Evolutionary conservation across 164 flowering plant species (phyloP).

Genomic region (Vitis riparia): DNA sequence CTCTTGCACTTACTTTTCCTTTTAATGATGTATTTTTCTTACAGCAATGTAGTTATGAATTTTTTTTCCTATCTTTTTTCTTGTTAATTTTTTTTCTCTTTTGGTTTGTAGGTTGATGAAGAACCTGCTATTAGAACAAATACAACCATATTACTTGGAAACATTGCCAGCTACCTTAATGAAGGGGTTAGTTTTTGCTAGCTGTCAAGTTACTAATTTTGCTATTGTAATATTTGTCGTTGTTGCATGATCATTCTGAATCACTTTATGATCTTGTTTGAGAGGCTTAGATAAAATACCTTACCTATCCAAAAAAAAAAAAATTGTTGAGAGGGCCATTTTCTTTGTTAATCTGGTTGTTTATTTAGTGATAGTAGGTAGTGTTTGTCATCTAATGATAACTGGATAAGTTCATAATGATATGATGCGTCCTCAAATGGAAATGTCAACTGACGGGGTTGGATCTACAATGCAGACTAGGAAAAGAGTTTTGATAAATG

Average conservation of each 20-base stretch:
- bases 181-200: slow-evolving; percentile 80
- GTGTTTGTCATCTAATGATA: not conserved
- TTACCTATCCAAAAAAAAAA: too few relatives aligned
- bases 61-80: too few relatives aligned
- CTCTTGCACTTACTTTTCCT: too few relatives aligned
- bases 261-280: slow-evolving; percentile 1
- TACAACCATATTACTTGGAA: slow-evolving; percentile 95
- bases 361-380: not conserved
- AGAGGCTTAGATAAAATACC: not conserved
- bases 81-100: not conserved
- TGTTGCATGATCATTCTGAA: not conserved
- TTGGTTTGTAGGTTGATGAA: slow-evolving; percentile 77
- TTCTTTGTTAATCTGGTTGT: not conserved
- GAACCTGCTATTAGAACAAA: slow-evolving; percentile 98
- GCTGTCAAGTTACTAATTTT: not conserved
- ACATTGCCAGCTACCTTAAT: slow-evolving; percentile 88
- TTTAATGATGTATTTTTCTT: too few relatives aligned
- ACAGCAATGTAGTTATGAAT: too few relatives aligned
- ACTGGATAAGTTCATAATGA: not conserved
- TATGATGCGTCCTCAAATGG: not conserved
- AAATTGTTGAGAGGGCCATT: too few relatives aligned
- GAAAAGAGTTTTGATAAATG: slow-evolving; percentile 98
- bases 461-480: slow-evolving; percentile 60
- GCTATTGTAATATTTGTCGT: not conserved
- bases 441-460: slow-evolving; percentile 11